Conservation (phyloP, 2,329 filamentous ascomycete species). For the Ophiostoma piceae region DNA sequence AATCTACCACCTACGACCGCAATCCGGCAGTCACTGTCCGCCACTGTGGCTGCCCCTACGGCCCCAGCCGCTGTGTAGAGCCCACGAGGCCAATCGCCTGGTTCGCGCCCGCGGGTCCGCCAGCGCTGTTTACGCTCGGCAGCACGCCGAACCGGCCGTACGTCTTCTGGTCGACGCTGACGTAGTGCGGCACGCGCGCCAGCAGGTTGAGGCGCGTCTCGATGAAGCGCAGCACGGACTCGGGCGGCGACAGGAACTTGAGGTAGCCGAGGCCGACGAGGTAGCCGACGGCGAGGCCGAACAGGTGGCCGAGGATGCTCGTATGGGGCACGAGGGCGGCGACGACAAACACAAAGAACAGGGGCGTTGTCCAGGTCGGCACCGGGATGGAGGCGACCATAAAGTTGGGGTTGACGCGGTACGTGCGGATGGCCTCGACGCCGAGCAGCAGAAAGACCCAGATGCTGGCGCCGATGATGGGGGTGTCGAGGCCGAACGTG, state of each 20-base stretch:
- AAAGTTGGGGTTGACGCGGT: slow-evolving; percentile 73
- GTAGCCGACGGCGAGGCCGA: slow-evolving; percentile 79
- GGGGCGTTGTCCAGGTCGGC: slow-evolving; percentile 85
- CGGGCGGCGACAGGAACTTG: slow-evolving; percentile 82
- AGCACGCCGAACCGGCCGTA: slow-evolving; percentile 89
- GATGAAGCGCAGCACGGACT: slow-evolving; percentile 80
- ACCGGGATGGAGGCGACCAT: slow-evolving; percentile 60
- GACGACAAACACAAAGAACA: slow-evolving; percentile 69
- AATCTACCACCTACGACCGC: background rate
- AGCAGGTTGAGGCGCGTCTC: slow-evolving; percentile 84
- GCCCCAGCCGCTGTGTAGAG: slow-evolving; percentile 62
- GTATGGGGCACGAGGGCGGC: slow-evolving; percentile 73
- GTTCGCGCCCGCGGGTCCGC: slow-evolving; percentile 27
- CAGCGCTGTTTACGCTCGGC: slow-evolving; percentile 43
- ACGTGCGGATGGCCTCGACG: slow-evolving; percentile 80
- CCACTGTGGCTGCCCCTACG: slow-evolving; percentile 38
- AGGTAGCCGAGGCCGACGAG: slow-evolving; percentile 86
- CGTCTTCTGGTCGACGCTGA: slow-evolving; percentile 92
- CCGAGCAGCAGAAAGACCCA: slow-evolving; percentile 89
- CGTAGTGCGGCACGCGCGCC: slow-evolving; percentile 79
- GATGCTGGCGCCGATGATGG: slow-evolving; percentile 78
- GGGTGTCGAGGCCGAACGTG: slow-evolving; percentile 64
- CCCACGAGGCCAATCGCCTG: slow-evolving; percentile 58
- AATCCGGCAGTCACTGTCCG: background rate
- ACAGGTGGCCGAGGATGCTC: slow-evolving; percentile 81